These are phyloP conservation scores for Lactarius vividus DNA, from an alignment of 768 basidiomycete genomes.

Conservation along the genomic window DNA sequence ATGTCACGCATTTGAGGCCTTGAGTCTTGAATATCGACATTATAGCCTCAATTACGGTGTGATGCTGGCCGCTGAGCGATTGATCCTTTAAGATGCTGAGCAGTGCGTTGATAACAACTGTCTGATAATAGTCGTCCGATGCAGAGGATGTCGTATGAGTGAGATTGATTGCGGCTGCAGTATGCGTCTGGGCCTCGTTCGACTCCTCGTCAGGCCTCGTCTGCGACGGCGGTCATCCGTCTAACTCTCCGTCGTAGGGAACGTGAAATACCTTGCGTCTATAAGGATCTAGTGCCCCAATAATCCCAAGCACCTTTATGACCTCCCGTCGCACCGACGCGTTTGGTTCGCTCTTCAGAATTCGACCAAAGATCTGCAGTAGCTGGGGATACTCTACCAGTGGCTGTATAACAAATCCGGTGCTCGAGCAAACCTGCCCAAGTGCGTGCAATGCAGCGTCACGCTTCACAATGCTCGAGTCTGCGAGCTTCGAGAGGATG, in stretches of 20 bases:
- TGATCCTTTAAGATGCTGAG: slow-evolving; percentile 87
- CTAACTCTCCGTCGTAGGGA: neutral
- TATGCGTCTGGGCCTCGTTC: slow-evolving; percentile 48
- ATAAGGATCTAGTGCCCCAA: slow-evolving; percentile 96
- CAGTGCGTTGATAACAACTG: slow-evolving; percentile 87
- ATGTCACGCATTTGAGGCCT: slow-evolving; percentile 92
- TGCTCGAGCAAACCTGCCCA: slow-evolving; percentile 93
- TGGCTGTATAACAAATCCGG: slow-evolving; percentile 91
- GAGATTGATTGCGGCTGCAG: slow-evolving; percentile 62
- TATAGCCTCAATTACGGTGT: slow-evolving; percentile 93
- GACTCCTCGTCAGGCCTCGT: slow-evolving; percentile 64
- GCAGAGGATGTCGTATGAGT: slow-evolving; percentile 59
- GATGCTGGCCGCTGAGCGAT: slow-evolving; percentile 80
- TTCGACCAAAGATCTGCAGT: slow-evolving; percentile 77
- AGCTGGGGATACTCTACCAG: slow-evolving; percentile 90
- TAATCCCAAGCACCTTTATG: slow-evolving; percentile 91
- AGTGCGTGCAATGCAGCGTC: slow-evolving; percentile 93
- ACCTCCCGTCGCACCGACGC: slow-evolving; percentile 78
- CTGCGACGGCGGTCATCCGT: slow-evolving; percentile 33
- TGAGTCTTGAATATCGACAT: slow-evolving; percentile 99
- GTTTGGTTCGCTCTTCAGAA: slow-evolving; percentile 77
- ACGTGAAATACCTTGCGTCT: slow-evolving; percentile 69
- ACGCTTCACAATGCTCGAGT: slow-evolving; percentile 83
- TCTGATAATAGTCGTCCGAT: slow-evolving; percentile 96
- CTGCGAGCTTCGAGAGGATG: slow-evolving; percentile 85